phyloP scores from a whole-genome alignment of 73 alveolate genomes.

The Paramecium bursaria region DNA sequence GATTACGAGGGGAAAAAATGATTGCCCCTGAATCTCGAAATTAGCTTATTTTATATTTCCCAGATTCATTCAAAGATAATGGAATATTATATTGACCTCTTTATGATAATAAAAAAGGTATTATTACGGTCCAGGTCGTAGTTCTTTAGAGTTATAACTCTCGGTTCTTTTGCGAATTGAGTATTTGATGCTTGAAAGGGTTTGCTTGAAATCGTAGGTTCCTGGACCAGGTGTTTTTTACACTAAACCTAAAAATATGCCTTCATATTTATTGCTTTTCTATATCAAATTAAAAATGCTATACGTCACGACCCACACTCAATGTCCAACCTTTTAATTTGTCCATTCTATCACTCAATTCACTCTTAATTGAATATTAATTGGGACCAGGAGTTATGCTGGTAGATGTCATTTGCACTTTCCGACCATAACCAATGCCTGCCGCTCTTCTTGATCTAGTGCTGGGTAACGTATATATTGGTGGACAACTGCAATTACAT shows the following conservation, averaged over 20 bases:
- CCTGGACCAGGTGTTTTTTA: slow-evolving; percentile 72
- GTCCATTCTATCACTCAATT: slow-evolving; percentile 9
- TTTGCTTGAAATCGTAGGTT: neutral
- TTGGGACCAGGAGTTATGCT: slow-evolving; percentile 70
- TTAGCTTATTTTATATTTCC: slow-evolving; percentile 47
- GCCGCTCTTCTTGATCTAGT: slow-evolving; percentile 60
- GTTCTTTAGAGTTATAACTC: slow-evolving; percentile 7
- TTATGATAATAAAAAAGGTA: neutral
- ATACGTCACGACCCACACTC: slow-evolving; percentile 68
- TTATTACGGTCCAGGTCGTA: slow-evolving; percentile 50
- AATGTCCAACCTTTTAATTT: slow-evolving; percentile 64
- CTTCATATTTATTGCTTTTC: slow-evolving; percentile 49
- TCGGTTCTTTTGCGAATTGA: slow-evolving; percentile 51
- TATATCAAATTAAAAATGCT: neutral
- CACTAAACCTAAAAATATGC: slow-evolving; percentile 35
- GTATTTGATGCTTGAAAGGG: slow-evolving; percentile 34
- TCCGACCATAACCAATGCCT: slow-evolving; percentile 67
- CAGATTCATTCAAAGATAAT: slow-evolving; percentile 7
- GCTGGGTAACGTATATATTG: slow-evolving; percentile 54
- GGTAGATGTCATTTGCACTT: slow-evolving; percentile 19
- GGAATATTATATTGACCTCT: slow-evolving; percentile 50
- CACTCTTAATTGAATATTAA: slow-evolving; percentile 41
- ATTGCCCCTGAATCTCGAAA: slow-evolving; percentile 59
- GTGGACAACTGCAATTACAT: slow-evolving; percentile 41
- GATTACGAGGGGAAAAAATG: slow-evolving; percentile 44